These are phyloP conservation scores for Lachancea lanzarotensis DNA, from an alignment of 805 yeast genomes.

Conservation along the genomic window DNA sequence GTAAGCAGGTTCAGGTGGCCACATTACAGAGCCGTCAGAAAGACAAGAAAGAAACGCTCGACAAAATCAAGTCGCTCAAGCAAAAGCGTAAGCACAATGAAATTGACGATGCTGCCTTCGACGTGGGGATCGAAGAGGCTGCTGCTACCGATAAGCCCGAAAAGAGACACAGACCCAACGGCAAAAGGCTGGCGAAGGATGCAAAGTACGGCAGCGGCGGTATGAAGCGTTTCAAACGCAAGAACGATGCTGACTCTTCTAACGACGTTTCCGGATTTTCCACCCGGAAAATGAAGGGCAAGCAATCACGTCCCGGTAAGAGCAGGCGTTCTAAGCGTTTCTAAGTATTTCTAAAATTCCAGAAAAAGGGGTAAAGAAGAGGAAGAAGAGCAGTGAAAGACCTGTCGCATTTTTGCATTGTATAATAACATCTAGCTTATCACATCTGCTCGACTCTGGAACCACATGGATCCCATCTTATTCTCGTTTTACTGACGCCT, in stretches of 20 bases:
- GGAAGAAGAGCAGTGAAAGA: too few species aligned
- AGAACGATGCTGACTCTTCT: constrained; percentile 66
- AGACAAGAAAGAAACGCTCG: constrained; percentile 85
- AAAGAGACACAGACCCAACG: constrained; percentile 52
- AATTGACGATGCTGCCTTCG: constrained; percentile 50
- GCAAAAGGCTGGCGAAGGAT: constrained; percentile 65
- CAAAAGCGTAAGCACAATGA: constrained; percentile 79
- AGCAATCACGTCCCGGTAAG: constrained; percentile 48
- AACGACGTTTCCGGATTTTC: constrained; percentile 59
- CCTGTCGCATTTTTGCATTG: constrained; percentile 4
- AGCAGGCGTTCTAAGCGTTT: constrained; percentile 39
- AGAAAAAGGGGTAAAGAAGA: neutral
- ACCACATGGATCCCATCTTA: too few species aligned
- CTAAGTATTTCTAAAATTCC: constrained; percentile 6
- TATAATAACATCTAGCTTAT: constrained; percentile 1
- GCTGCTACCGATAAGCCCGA: constrained; percentile 35
- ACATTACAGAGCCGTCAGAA: constrained; percentile 89
- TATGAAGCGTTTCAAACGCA: constrained; percentile 63
- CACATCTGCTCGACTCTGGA: neutral
- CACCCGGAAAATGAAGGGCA: constrained; percentile 46
- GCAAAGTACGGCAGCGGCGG: constrained; percentile 75
- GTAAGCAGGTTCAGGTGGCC: constrained; percentile 93
- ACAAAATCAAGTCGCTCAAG: constrained; percentile 84
- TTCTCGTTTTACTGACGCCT: neutral
- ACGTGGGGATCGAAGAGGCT: constrained; percentile 86